These are phyloP conservation scores for Botryotinia calthae DNA, from an alignment of 2,329 filamentous ascomycete genomes.

Conservation along the genomic window DNA sequence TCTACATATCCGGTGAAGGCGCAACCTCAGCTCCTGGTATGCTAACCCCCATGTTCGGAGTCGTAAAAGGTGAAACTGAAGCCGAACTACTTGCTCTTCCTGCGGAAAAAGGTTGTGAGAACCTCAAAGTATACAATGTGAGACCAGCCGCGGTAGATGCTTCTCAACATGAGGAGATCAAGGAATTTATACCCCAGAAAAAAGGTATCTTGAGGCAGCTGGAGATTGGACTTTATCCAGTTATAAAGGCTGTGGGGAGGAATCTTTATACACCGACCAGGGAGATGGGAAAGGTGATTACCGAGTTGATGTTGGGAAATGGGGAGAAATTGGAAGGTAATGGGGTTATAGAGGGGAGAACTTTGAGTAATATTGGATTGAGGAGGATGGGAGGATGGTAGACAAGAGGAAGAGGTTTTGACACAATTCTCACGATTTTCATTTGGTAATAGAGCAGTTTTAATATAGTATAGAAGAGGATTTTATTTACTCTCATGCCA, in stretches of 20 bases:
- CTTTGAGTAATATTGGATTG: slow-evolving; percentile 42
- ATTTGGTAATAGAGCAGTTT: background rate
- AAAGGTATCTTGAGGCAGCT: slow-evolving; percentile 32
- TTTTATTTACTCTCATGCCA: background rate
- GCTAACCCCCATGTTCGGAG: slow-evolving; percentile 57
- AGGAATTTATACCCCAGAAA: slow-evolving; percentile 37
- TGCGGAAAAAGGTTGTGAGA: slow-evolving; percentile 41
- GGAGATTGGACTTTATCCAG: slow-evolving; percentile 27
- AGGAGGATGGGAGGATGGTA: slow-evolving; percentile 40
- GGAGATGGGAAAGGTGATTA: slow-evolving; percentile 48
- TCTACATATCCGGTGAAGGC: slow-evolving; percentile 61
- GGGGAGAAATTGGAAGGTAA: slow-evolving; percentile 42
- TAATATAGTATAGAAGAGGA: background rate
- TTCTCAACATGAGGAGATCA: slow-evolving; percentile 42
- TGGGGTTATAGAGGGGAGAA: slow-evolving; percentile 39
- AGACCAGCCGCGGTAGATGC: slow-evolving; percentile 61
- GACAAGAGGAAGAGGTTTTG: background rate
- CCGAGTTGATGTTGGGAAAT: slow-evolving; percentile 49
- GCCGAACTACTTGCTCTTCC: slow-evolving; percentile 52
- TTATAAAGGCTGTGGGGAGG: slow-evolving; percentile 36
- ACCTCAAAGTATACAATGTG: slow-evolving; percentile 54
- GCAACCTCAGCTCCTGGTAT: slow-evolving; percentile 56
- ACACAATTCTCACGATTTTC: background rate
- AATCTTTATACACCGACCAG: slow-evolving; percentile 45
- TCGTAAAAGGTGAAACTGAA: slow-evolving; percentile 68